Evolutionary conservation across 129 eudicot species (phyloP).

Genomic region (Ambrosia trifida): DNA sequence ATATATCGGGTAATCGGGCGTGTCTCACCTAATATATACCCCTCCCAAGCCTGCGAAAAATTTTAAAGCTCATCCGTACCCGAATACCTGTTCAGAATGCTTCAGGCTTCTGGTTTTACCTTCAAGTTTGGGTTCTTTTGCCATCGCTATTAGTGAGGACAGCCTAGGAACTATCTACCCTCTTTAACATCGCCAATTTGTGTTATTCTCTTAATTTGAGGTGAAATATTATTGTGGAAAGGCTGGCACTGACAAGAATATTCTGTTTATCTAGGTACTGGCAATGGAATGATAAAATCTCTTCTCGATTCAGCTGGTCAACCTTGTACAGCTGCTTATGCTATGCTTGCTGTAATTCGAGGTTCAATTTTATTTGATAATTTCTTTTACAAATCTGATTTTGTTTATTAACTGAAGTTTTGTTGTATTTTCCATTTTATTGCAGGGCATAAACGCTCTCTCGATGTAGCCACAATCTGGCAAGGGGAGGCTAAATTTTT

Average conservation of each 20-base stretch:
- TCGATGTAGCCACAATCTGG: conserved; percentile 83
- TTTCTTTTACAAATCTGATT: neutral
- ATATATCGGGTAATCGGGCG: neutral
- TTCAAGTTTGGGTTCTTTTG: neutral
- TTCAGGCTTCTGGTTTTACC: neutral
- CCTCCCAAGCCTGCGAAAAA: neutral
- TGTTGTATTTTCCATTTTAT: conserved; percentile 19
- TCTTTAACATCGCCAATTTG: neutral
- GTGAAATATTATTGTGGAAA: neutral
- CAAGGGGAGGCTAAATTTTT: conserved; percentile 72
- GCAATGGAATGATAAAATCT: conserved; percentile 95
- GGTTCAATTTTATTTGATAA: conserved; percentile 40
- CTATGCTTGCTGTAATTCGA: conserved; percentile 63
- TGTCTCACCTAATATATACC: neutral
- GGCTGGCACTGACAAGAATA: conserved; percentile 6
- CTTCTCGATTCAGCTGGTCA: conserved; percentile 84
- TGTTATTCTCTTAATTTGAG: conserved; percentile 5
- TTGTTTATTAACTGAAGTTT: conserved; percentile 20
- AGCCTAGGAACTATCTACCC: conserved; percentile 7
- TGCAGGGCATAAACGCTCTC: conserved; percentile 72
- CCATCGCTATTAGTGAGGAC: neutral
- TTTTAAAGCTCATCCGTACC: neutral
- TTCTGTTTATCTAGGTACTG: conserved; percentile 65
- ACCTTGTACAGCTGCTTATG: conserved; percentile 76
- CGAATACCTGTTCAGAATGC: neutral